phyloP scores from a whole-genome alignment of 1,139 yeast genomes.

The Pichia sp. region DNA sequence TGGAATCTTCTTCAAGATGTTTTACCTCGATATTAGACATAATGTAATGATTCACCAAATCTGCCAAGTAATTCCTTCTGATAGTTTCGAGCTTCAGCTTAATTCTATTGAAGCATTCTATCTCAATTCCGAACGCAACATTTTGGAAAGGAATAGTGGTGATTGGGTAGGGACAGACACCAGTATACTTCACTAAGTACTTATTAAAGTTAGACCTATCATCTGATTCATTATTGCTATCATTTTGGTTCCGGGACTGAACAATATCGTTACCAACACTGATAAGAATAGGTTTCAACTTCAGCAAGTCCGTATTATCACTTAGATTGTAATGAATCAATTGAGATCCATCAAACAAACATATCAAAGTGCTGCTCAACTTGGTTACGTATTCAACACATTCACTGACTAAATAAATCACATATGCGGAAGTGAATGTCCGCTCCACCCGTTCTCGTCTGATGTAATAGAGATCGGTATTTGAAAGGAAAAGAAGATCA shows the following conservation, averaged over 20 bases:
- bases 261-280: constrained; percentile 24
- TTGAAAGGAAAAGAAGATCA: constrained; percentile 27
- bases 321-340: constrained; percentile 25
- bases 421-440: constrained; percentile 13
- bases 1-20: constrained; percentile 14
- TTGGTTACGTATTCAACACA: constrained; percentile 25
- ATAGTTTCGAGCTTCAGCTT: constrained; percentile 24
- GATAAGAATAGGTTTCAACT: constrained; percentile 21
- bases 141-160: constrained; percentile 25
- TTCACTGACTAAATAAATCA: constrained; percentile 17
- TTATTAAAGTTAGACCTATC: too few relatives aligned
- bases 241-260: background rate
- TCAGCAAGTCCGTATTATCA: constrained; percentile 17
- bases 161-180: constrained; percentile 27
- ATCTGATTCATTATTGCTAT: background rate
- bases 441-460: constrained; percentile 20
- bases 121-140: constrained; percentile 27
- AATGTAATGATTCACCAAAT: constrained; percentile 27
- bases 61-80: constrained; percentile 25
- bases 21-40: constrained; percentile 19
- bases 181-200: constrained; percentile 21
- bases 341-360: constrained; percentile 27
- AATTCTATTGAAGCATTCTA: constrained; percentile 21
- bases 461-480: constrained; percentile 27
- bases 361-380: constrained; percentile 18